Evolutionary conservation across 202 grass and related monocot species (phyloP).

Genomic region (Carex arenaria): DNA sequence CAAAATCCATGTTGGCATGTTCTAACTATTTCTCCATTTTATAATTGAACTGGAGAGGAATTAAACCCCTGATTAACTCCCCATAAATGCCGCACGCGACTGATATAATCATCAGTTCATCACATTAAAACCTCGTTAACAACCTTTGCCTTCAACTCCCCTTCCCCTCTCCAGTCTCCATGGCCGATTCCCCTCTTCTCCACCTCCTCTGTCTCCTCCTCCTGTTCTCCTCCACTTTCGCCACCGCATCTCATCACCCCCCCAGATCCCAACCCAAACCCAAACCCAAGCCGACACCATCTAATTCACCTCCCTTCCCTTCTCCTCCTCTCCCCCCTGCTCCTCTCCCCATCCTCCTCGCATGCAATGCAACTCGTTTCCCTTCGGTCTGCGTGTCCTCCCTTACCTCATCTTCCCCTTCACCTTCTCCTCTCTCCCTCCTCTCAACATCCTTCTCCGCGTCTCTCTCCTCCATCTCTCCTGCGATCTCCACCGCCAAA

Average conservation of each 20-base stretch:
- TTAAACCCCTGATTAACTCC: background rate
- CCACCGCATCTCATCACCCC: slow-evolving; percentile 17
- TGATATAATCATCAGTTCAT: background rate
- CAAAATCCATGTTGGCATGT: too few relatives aligned
- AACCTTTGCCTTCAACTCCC: background rate
- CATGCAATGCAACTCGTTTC: slow-evolving; percentile 82
- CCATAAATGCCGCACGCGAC: background rate
- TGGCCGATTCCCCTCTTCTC: slow-evolving; percentile 12
- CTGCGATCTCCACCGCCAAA: slow-evolving; percentile 44
- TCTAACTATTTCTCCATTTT: background rate
- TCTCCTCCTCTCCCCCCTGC: slow-evolving; percentile 28
- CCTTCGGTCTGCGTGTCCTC: slow-evolving; percentile 47
- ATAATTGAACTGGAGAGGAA: background rate
- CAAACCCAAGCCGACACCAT: background rate
- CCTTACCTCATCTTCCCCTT: slow-evolving; percentile 29
- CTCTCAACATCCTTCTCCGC: slow-evolving; percentile 26
- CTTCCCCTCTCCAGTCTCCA: background rate
- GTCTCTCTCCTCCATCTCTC: slow-evolving; percentile 27
- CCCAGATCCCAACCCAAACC: slow-evolving; percentile 7
- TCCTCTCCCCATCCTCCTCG: slow-evolving; percentile 47
- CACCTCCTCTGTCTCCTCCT: slow-evolving; percentile 7
- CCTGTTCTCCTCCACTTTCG: slow-evolving; percentile 24
- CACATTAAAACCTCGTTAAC: background rate
- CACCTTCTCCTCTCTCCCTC: slow-evolving; percentile 23
- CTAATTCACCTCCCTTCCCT: background rate